A percentile compares a stretch with the other conserved stretches of the same genome.
Evolutionary conservation across 768 basidiomycete genomes (phyloP).

Genomic region (Tylopilus subfusipes): DNA sequence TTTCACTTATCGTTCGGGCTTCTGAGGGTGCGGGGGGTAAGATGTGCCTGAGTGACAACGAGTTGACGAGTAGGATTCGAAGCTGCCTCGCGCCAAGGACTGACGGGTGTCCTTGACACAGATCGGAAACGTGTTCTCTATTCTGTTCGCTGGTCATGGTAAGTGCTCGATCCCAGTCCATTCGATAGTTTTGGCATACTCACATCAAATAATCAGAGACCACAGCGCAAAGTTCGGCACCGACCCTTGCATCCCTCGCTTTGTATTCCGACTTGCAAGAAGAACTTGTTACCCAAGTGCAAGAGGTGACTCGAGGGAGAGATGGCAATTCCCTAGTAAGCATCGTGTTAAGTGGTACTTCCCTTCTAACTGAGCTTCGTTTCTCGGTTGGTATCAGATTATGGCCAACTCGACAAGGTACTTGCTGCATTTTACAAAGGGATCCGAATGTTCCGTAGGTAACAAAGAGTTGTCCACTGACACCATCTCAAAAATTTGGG

Average conservation of each 20-base stretch:
- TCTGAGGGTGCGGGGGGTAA: constrained; percentile 20
- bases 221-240: constrained; percentile 32
- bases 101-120: constrained; percentile 13
- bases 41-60: constrained; percentile 13
- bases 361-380: neutral
- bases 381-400: constrained; percentile 23
- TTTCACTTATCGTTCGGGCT: constrained; percentile 19
- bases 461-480: neutral
- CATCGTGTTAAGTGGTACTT: neutral
- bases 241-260: constrained; percentile 31
- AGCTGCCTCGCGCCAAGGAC: neutral
- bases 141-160: constrained; percentile 61
- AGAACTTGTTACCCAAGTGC: constrained; percentile 31
- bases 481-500: neutral
- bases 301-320: constrained; percentile 21
- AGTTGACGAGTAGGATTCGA: constrained; percentile 12
- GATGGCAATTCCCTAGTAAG: constrained; percentile 17
- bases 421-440: constrained; percentile 32
- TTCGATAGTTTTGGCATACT: neutral
- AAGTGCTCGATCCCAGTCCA: constrained; percentile 2
- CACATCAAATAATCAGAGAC: constrained; percentile 25
- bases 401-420: constrained; percentile 28
- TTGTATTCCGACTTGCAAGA: constrained; percentile 31
- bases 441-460: constrained; percentile 34
- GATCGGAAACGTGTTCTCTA: constrained; percentile 52